These are phyloP conservation scores for Gossypium thurberi DNA, from an alignment of 345 rosid genomes.

Conservation along the genomic window DNA sequence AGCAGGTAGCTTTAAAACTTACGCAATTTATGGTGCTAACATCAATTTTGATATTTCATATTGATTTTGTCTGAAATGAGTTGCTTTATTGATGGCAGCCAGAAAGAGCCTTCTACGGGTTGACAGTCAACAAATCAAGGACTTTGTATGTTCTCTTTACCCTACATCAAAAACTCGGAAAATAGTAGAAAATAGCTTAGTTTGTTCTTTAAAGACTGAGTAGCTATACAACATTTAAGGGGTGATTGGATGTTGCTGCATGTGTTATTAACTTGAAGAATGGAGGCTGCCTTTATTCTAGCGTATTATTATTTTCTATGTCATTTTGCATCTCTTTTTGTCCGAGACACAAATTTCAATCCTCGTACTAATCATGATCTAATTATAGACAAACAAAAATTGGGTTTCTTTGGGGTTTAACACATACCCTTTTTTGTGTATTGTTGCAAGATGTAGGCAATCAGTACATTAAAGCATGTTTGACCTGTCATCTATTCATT, in stretches of 20 bases:
- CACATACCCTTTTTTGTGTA: background rate
- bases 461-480: background rate
- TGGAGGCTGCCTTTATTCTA: background rate
- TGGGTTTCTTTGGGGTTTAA: background rate
- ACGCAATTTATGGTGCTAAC: background rate
- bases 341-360: background rate
- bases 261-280: background rate
- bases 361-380: background rate
- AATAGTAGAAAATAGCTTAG: background rate
- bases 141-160: constrained; percentile 46
- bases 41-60: background rate
- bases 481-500: background rate
- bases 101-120: constrained; percentile 36
- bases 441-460: background rate
- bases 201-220: background rate
- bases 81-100: constrained; percentile 36
- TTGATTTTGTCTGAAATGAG: constrained; percentile 16
- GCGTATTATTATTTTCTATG: background rate
- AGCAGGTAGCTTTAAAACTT: constrained; percentile 28
- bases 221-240: background rate
- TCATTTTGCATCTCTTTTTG: background rate
- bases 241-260: background rate
- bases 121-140: constrained; percentile 35
- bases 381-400: background rate
- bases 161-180: constrained; percentile 6